Percentiles rank a stretch among this genome's conserved stretches.
Evolutionary conservation across 1,139 yeast species (phyloP).

Genomic region (Tardiomyces blankii): DNA sequence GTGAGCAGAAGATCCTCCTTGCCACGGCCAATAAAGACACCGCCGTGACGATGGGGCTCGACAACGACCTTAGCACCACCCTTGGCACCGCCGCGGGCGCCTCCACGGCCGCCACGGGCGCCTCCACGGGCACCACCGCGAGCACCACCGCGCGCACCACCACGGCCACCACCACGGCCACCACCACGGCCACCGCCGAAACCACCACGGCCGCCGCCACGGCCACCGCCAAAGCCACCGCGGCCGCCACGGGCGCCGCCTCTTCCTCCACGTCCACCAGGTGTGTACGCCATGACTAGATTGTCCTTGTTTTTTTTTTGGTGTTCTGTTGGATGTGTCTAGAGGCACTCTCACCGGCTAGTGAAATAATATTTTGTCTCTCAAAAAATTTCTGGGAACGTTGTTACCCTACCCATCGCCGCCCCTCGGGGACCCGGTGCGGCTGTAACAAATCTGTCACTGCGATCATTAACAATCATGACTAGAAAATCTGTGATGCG

Average conservation of each 20-base stretch:
- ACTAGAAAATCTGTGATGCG: too few relatives aligned
- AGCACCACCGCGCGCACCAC: conserved; percentile 27
- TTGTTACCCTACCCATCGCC: not conserved
- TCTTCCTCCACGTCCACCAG: conserved; percentile 25
- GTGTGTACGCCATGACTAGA: conserved; percentile 39
- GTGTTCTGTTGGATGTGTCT: not conserved
- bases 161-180: conserved; percentile 21
- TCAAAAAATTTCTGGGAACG: not conserved
- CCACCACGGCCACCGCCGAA: conserved; percentile 19
- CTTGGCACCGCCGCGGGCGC: conserved; percentile 58
- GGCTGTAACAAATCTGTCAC: not conserved
- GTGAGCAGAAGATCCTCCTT: conserved; percentile 97
- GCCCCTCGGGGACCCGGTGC: not conserved
- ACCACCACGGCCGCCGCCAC: conserved; percentile 29
- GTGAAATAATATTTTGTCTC: not conserved
- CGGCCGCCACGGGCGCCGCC: conserved; percentile 28
- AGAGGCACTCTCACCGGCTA: not conserved
- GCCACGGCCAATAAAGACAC: conserved; percentile 97
- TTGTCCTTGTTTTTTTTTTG: too few relatives aligned
- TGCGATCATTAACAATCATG: not conserved
- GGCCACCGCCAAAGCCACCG: conserved; percentile 25
- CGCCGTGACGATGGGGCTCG: conserved; percentile 96
- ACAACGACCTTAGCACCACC: conserved; percentile 95
- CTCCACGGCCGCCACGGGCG: conserved; percentile 41
- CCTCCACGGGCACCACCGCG: conserved; percentile 26